Base-by-base conservation (phyloP, 495 filamentous ascomycete genomes). In the Talaromyces trachyspermus region DNA sequence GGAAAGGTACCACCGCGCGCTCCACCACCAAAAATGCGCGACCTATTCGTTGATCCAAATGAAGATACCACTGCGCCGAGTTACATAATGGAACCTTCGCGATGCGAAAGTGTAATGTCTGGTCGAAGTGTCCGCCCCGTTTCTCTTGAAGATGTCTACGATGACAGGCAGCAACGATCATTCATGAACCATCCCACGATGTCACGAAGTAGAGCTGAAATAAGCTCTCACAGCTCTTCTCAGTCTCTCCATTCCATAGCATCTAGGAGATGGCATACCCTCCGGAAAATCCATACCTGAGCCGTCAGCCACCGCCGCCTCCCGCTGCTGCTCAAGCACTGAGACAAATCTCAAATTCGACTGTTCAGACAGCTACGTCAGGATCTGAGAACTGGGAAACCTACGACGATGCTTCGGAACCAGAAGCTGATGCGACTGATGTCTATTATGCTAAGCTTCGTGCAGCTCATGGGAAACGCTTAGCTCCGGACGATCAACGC, bases 371-470 rank as follows among this genome's bases (percentile, higher is more conserved):
- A 1, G 71, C 67, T 3, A 74, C 83, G 2, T 84, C 85, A 9
- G 87, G 88, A 2, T 91, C 86, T 0, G 89, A 95, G 65, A 96
- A 96, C 62, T 96, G 89, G 89, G 89, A 96, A 68, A 94, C 88
- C 18, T 95, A 89, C 50, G 85, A 88, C 52, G 84, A 88, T 60
- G 78, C 74, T 32, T 83, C 80, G 3, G 88, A 83, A 45, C 83
- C 84, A 0, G 88, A 92, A 53, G 64, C 63, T 25, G 88, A 90
- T 60, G 76, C 78, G 2, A 81, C 77, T 14, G 85, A 89, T 46
- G 72, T 78, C 6, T 89, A 91, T 61, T 89, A 85, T 56, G 82
- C 85, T 49, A 88, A 84, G 58, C 62, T 88, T 45, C 74, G 81
- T 47, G 79, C 82, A 18, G 81, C 83, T 26, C 70, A 74, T 38